Base-by-base conservation (phyloP, 352 stramenopile genomes). In the Phytopythium aichiense region DNA sequence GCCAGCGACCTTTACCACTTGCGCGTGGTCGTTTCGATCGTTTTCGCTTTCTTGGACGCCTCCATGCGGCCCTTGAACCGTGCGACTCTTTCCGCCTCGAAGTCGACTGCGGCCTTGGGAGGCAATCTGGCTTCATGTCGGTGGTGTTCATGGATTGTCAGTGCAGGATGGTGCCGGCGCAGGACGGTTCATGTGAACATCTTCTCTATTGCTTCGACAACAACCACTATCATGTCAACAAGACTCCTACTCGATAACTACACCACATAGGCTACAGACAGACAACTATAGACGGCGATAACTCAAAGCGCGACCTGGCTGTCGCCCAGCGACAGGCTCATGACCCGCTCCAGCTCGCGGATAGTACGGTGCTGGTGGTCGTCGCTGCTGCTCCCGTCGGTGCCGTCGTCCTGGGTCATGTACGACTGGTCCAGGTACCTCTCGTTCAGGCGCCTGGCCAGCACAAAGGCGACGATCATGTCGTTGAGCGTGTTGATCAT, bases 401-500 rank as follows among this genome's bases (percentile, higher is more conserved):
- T 51, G 20, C 55, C 40, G 42, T 38, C 54, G 23, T 60, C 55
- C 11, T 45, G 4, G 15, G 55, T 60, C 38, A 22, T 15, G 42
- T 33, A 60, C 55, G 55, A 60, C 42, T 60, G 38, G 55, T 60
- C 55, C 25, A 50, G 38, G 40, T 60, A 60, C 61, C 61, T 63
- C 7, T 76, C 66, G 60, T 88, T 76, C 53, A 84, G 74, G 51
- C 77, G 73, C 43, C 77, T 63, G 1, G 81, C 75, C 40, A 91
- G 58, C 38, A 91, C 67, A 30, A 82, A 60, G 37, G 73, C 64
- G 31, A 91, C 62, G 43, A 91, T 57, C 25, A 73, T 69, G 57
- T 77, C 71, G 57, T 75, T 80, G 31, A 77, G 79, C 58, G 84
- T 69, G 63, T 87, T 88, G 49, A 85, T 63, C 25, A 63, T 73